A percentile compares a stretch with the other conserved stretches of the same genome.
These are phyloP conservation scores for Vaccinium vitisidaea DNA, from an alignment of 148 eudicot genomes.

Conservation along the genomic window DNA sequence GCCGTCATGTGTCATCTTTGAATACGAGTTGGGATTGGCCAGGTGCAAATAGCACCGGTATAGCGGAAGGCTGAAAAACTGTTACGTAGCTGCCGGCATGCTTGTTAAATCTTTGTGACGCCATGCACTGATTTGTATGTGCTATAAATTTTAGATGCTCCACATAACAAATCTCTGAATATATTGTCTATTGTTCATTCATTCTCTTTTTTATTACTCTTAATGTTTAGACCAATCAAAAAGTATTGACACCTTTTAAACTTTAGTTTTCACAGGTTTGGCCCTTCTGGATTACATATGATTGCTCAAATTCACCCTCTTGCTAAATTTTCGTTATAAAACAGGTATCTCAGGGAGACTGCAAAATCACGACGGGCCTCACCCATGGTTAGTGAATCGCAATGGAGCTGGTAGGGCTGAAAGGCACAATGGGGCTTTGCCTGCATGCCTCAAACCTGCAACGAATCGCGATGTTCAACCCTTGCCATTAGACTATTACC, in stretches of 20 bases:
- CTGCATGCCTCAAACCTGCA: neutral
- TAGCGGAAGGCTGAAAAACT: neutral
- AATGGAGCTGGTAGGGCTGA: neutral
- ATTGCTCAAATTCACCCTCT: neutral
- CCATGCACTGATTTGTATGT: neutral
- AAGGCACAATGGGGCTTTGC: neutral
- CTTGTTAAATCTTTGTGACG: neutral
- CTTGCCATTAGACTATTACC: neutral
- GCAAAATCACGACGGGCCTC: neutral
- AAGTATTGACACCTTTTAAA: no score
- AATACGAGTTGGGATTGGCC: no score
- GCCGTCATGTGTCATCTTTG: no score
- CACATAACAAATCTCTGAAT: neutral
- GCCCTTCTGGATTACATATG: neutral
- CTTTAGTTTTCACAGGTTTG: neutral
- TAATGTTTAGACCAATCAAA: no score
- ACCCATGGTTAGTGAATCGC: neutral
- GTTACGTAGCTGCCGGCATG: neutral
- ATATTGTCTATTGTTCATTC: neutral
- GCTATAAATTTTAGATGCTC: neutral
- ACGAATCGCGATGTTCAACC: neutral
- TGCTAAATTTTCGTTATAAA: neutral
- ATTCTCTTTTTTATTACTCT: neutral
- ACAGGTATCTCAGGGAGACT: neutral
- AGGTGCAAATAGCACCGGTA: neutral